Percentiles rank a stretch among this genome's conserved stretches.
These are phyloP conservation scores for Trichoderma harzianum DNA, from an alignment of 2,329 filamentous ascomycete genomes.

Conservation along the genomic window DNA sequence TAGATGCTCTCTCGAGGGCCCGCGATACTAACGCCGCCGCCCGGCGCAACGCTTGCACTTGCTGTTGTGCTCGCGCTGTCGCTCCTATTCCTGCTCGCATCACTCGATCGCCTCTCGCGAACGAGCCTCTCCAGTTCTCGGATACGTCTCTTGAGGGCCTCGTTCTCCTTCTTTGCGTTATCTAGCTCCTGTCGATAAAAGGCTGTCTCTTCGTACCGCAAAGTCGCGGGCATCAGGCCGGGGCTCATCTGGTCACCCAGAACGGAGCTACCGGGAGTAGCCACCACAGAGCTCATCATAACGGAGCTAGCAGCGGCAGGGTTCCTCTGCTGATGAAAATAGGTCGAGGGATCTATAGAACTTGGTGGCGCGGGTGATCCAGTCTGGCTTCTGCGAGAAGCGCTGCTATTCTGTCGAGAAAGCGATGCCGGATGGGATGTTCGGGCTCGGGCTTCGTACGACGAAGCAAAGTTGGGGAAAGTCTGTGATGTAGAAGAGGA, in stretches of 20 bases:
- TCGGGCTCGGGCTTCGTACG: constrained; percentile 42
- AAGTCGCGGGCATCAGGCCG: constrained; percentile 53
- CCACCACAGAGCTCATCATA: constrained; percentile 37
- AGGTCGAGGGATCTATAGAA: constrained; percentile 43
- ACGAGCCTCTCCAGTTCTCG: constrained; percentile 59
- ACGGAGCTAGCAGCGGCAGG: constrained; percentile 33
- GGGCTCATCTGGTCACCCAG: constrained; percentile 47
- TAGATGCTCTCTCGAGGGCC: constrained; percentile 40
- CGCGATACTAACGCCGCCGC: constrained; percentile 43
- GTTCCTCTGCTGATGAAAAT: constrained; percentile 48
- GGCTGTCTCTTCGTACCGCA: constrained; percentile 60
- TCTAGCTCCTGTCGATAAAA: constrained; percentile 60
- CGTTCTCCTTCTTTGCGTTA: constrained; percentile 60
- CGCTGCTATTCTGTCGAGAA: constrained; percentile 53
- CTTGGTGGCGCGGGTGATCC: constrained; percentile 46
- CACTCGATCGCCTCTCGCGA: constrained; percentile 46
- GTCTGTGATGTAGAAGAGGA: constrained; percentile 56
- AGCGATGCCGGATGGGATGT: constrained; percentile 44
- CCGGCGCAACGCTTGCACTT: constrained; percentile 42
- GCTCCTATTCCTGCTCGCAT: constrained; percentile 45
- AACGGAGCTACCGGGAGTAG: constrained; percentile 38
- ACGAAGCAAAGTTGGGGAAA: constrained; percentile 37
- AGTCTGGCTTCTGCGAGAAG: constrained; percentile 51
- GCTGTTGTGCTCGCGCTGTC: constrained; percentile 53
- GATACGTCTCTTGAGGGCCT: constrained; percentile 57